Evolutionary conservation across 2,329 filamentous ascomycete species (phyloP).

Genomic region (Pestalotiopsis sp.): DNA sequence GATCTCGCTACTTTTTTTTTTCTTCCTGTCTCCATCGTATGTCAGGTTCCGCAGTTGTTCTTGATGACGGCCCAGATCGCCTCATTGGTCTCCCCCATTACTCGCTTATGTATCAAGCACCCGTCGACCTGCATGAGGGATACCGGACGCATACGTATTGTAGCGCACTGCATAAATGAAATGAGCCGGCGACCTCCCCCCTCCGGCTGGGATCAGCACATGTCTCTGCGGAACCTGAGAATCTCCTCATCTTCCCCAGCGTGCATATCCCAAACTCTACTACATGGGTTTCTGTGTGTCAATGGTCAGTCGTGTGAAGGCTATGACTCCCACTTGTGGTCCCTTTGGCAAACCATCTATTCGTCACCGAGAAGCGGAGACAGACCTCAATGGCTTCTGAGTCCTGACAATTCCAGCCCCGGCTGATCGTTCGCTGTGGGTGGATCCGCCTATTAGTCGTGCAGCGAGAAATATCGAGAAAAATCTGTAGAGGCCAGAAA

Average conservation of each 20-base stretch:
- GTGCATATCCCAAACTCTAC: slow-evolving; percentile 6
- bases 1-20: not conserved
- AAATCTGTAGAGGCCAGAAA: not conserved
- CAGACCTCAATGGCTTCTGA: not conserved
- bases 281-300: slow-evolving; percentile 6
- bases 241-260: not conserved
- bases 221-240: not conserved
- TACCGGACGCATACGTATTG: not conserved
- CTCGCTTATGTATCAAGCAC: slow-evolving; percentile 6
- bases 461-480: not conserved
- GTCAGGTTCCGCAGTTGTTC: not conserved
- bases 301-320: slow-evolving; percentile 1
- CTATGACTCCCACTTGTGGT: slow-evolving; percentile 11
- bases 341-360: not conserved
- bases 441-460: not conserved
- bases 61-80: not conserved
- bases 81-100: not conserved
- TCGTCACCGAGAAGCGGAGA: slow-evolving; percentile 5
- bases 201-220: slow-evolving; percentile 16
- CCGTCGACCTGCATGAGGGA: slow-evolving; percentile 6
- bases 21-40: not conserved
- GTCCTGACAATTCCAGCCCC: not conserved
- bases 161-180: slow-evolving; percentile 11
- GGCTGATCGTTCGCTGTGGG: not conserved
- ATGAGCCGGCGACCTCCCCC: slow-evolving; percentile 8